Evolutionary conservation across 1,284 basidiomycete species (phyloP).

Genomic region (Puccinia coronata): DNA sequence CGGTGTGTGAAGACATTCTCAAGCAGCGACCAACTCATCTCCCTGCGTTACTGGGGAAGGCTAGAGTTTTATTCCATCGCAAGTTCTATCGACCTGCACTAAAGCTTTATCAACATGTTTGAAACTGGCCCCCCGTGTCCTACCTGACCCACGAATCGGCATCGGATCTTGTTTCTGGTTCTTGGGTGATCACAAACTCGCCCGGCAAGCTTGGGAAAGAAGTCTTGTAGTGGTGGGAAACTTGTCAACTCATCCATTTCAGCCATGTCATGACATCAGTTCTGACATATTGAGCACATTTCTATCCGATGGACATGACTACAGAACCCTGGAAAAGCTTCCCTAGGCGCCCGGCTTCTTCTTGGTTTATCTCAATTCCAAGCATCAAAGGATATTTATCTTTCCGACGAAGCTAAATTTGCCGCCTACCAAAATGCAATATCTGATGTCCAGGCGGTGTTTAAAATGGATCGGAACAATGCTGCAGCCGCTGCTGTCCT

Average conservation of each 20-base stretch:
- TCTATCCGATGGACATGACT: not conserved
- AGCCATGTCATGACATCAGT: not conserved
- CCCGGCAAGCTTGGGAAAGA: conserved; percentile 81
- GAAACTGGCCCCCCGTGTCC: conserved; percentile 71
- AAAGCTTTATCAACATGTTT: conserved; percentile 81
- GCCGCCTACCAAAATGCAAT: conserved; percentile 63
- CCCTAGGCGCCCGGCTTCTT: conserved; percentile 74
- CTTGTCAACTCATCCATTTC: conserved; percentile 56
- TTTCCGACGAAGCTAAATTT: conserved; percentile 67
- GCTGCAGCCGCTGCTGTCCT: conserved; percentile 75
- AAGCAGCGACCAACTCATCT: conserved; percentile 67
- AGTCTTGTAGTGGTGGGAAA: conserved; percentile 71
- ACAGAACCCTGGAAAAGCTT: conserved; percentile 64
- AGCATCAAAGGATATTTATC: conserved; percentile 69
- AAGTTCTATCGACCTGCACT: conserved; percentile 76
- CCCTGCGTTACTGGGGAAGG: conserved; percentile 62
- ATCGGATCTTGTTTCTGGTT: conserved; percentile 89
- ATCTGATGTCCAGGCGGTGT: conserved; percentile 68
- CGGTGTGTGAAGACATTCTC: conserved; percentile 79
- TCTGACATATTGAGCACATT: not conserved
- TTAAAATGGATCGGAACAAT: conserved; percentile 73
- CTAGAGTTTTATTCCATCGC: conserved; percentile 76
- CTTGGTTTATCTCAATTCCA: conserved; percentile 83
- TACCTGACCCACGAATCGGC: conserved; percentile 86
- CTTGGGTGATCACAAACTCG: conserved; percentile 74